These are phyloP conservation scores for Phytophthora pistaciae DNA, from an alignment of 352 stramenopile genomes.

Conservation along the genomic window DNA sequence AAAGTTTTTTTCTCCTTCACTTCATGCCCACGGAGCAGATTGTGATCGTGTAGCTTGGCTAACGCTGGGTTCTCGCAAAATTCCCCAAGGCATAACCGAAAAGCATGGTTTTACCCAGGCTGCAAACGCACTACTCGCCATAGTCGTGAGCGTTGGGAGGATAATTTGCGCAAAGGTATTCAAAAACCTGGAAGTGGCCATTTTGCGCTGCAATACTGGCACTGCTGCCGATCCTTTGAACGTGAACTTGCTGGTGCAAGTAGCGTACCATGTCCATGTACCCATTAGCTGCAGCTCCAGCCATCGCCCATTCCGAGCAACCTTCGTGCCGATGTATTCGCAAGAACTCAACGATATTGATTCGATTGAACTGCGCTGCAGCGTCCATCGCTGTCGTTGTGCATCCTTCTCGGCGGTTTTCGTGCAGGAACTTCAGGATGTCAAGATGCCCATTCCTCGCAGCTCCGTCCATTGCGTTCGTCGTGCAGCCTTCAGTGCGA, in stretches of 20 bases:
- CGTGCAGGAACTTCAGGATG: slow-evolving; percentile 22
- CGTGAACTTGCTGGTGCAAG: slow-evolving; percentile 19
- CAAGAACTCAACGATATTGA: slow-evolving; percentile 19
- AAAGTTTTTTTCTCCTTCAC: too few species aligned
- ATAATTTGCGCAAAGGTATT: slow-evolving; percentile 28
- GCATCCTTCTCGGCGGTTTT: slow-evolving; percentile 24
- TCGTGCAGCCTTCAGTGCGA: slow-evolving; percentile 19
- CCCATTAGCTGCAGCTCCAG: slow-evolving; percentile 19
- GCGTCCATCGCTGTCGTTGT: slow-evolving; percentile 23
- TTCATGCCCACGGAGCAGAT: too few species aligned
- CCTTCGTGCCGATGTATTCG: slow-evolving; percentile 17
- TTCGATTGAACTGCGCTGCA: slow-evolving; percentile 26
- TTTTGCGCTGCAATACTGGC: slow-evolving; percentile 26
- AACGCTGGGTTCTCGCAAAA: too few species aligned
- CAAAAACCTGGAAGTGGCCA: slow-evolving; percentile 21
- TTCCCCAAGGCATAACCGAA: neutral
- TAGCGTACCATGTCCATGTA: slow-evolving; percentile 27
- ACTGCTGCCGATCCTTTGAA: slow-evolving; percentile 23
- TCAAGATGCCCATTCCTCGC: slow-evolving; percentile 23
- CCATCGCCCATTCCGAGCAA: slow-evolving; percentile 29
- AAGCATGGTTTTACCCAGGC: neutral
- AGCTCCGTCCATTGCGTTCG: slow-evolving; percentile 19
- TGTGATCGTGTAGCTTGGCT: too few species aligned
- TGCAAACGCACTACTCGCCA: slow-evolving; percentile 1
- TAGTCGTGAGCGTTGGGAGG: slow-evolving; percentile 14